phyloP scores from a whole-genome alignment of 495 filamentous ascomycete species.

The Chlorociboria aeruginascens region DNA sequence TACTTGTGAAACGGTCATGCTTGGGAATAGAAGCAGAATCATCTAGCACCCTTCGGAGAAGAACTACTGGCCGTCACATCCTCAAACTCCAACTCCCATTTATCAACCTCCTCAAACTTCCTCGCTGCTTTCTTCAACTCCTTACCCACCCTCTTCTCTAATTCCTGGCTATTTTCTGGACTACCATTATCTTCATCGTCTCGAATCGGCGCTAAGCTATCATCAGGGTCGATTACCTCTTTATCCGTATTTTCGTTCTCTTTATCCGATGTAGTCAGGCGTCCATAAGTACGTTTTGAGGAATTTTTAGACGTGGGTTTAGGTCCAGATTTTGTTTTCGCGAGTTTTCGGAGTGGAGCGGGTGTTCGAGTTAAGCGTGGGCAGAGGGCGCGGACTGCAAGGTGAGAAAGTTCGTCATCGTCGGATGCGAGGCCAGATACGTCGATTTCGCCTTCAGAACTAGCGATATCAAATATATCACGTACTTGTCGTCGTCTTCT shows the following conservation, averaged over 20 bases:
- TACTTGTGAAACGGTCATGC: too few species aligned
- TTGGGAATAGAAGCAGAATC: neutral
- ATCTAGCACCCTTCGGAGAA: conserved; percentile 26
- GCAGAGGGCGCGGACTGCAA: conserved; percentile 8
- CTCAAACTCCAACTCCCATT: conserved; percentile 67
- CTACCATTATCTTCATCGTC: conserved; percentile 17
- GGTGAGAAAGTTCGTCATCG: conserved; percentile 25
- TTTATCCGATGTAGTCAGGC: conserved; percentile 28
- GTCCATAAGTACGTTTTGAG: conserved; percentile 10
- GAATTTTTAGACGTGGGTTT: conserved; percentile 11
- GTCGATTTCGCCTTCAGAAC: conserved; percentile 20
- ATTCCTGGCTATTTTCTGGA: conserved; percentile 15
- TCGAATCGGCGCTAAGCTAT: conserved; percentile 19
- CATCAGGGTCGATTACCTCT: conserved; percentile 18
- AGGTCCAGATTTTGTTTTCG: conserved; percentile 5
- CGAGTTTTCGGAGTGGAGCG: conserved; percentile 17
- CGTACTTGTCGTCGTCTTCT: conserved; percentile 25
- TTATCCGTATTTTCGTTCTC: conserved; percentile 25
- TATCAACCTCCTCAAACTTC: conserved; percentile 59
- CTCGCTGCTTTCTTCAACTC: conserved; percentile 30
- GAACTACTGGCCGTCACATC: conserved; percentile 32
- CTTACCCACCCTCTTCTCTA: conserved; percentile 18
- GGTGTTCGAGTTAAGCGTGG: conserved; percentile 20
- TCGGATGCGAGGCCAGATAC: conserved; percentile 16
- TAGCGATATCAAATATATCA: conserved; percentile 28